These are phyloP conservation scores for Quercus variabilis DNA, from an alignment of 306 rosid species.

Conservation along the genomic window DNA sequence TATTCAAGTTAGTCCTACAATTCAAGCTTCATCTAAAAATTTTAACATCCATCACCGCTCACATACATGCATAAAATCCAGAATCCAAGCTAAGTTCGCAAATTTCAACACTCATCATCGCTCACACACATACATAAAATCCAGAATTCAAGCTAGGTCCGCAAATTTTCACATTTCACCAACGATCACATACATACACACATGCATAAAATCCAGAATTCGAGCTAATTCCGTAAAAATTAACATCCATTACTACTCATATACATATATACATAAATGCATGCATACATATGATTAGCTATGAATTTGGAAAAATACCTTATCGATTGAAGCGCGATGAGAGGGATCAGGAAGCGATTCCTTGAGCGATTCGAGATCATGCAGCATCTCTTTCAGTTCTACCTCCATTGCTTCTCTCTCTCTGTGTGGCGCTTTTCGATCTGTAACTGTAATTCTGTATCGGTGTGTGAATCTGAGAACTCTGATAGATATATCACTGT, in stretches of 20 bases:
- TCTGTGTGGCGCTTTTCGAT: neutral
- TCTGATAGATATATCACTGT: neutral
- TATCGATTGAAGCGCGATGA: slow-evolving; percentile 41
- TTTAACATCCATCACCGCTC: too few species aligned
- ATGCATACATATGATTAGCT: neutral
- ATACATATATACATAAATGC: neutral
- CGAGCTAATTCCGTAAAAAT: neutral
- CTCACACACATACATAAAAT: too few species aligned
- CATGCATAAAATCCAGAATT: too few species aligned
- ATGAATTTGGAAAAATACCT: slow-evolving; percentile 35
- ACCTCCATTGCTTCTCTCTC: slow-evolving; percentile 51
- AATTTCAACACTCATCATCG: too few species aligned
- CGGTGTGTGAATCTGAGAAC: neutral
- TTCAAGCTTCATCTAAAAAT: too few species aligned
- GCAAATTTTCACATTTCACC: too few species aligned
- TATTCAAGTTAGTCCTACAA: neutral
- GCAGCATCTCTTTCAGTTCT: slow-evolving; percentile 55
- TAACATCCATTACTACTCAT: neutral
- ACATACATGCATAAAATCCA: too few species aligned
- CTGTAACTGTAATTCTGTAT: neutral
- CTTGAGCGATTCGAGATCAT: slow-evolving; percentile 76
- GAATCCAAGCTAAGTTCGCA: too few species aligned
- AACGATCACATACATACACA: too few species aligned
- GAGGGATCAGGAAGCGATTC: slow-evolving; percentile 67
- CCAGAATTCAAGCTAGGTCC: too few species aligned